A percentile compares a stretch with the other conserved stretches of the same genome.
These are phyloP conservation scores for Dictyostelium purpureum DNA, from an alignment of 78 protist genomes.

Conservation along the genomic window DNA sequence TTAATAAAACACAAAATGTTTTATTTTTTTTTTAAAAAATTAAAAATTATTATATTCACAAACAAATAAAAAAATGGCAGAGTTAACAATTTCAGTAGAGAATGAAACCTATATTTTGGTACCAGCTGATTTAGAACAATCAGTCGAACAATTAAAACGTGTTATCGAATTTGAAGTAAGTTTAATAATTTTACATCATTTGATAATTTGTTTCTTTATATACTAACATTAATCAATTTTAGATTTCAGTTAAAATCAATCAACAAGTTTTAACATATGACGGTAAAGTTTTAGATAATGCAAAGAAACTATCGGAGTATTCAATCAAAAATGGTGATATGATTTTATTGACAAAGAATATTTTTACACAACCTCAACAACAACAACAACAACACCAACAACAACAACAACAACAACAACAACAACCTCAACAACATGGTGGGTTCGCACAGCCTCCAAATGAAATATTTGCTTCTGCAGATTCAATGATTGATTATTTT, in stretches of 20 bases:
- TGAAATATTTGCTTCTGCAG: not conserved
- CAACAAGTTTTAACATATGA: constrained; percentile 43
- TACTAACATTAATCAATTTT: not conserved
- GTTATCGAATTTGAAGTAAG: constrained; percentile 70
- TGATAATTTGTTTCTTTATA: not conserved
- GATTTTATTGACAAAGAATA: constrained; percentile 33
- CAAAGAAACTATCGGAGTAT: constrained; percentile 24
- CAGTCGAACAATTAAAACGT: constrained; percentile 34
- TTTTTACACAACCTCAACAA: not conserved
- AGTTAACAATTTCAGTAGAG: constrained; percentile 17
- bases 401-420: constrained; percentile 20
- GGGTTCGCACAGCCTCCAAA: not conserved
- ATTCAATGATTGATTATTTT: constrained; percentile 3
- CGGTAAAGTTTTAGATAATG: constrained; percentile 33
- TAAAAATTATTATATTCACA: no score
- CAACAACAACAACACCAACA: constrained; percentile 7
- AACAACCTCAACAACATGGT: not conserved
- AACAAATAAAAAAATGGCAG: not conserved
- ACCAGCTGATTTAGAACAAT: not conserved
- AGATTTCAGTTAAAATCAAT: constrained; percentile 37
- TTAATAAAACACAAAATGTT: no score
- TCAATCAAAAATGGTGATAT: constrained; percentile 48
- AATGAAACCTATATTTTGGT: constrained; percentile 21
- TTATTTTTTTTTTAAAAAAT: no score
- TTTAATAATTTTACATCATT: not conserved